These are phyloP conservation scores for Westerdykella sp. DNA, from an alignment of 2,329 filamentous ascomycete species.

Conservation along the genomic window DNA sequence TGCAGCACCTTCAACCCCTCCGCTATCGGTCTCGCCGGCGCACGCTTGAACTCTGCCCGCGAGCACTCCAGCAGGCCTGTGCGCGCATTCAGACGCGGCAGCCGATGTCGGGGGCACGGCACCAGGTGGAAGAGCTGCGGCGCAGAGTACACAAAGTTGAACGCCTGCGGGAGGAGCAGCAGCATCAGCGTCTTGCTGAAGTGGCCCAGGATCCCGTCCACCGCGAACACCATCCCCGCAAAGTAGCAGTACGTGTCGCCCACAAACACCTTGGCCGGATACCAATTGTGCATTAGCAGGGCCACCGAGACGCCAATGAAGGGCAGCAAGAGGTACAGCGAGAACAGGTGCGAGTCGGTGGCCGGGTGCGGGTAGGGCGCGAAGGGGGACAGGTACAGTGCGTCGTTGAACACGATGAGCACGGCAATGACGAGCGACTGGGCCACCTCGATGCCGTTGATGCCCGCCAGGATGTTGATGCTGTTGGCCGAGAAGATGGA, in stretches of 20 bases:
- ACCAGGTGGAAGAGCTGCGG: constrained; percentile 88
- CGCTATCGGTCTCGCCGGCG: constrained; percentile 60
- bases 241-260: constrained; percentile 99
- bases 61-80: constrained; percentile 84
- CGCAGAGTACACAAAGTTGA: constrained; percentile 91
- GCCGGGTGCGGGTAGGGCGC: constrained; percentile 82
- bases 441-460: constrained; percentile 94
- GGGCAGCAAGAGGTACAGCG: constrained; percentile 85
- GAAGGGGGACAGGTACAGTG: constrained; percentile 69
- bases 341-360: constrained; percentile 92
- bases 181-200: constrained; percentile 96
- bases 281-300: constrained; percentile 89
- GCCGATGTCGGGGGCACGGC: constrained; percentile 85
- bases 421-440: constrained; percentile 87
- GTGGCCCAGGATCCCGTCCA: constrained; percentile 92
- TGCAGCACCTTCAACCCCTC: constrained; percentile 62
- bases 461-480: constrained; percentile 99
- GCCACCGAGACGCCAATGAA: constrained; percentile 90
- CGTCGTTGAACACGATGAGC: constrained; percentile 79
- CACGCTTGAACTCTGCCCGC: constrained; percentile 66
- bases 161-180: constrained; percentile 85
- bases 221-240: constrained; percentile 97
- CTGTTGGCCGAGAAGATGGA: constrained; percentile 98
- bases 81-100: constrained; percentile 80
- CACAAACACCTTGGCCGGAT: constrained; percentile 88